These are phyloP conservation scores for Ogataea nakhonphanomensis DNA, from an alignment of 805 yeast species.

Conservation along the genomic window DNA sequence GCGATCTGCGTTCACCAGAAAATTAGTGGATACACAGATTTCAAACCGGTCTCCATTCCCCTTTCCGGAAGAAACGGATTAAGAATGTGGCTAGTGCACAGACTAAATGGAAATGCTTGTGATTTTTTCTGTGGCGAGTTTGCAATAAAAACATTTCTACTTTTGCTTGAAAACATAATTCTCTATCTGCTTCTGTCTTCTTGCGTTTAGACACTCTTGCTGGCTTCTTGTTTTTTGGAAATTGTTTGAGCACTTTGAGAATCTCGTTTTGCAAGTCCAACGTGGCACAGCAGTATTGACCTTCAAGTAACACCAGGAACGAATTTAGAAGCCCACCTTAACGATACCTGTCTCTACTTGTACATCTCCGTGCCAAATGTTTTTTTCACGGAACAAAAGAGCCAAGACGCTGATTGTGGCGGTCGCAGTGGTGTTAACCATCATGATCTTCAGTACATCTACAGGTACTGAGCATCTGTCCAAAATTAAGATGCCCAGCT, in stretches of 20 bases:
- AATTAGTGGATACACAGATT: neutral
- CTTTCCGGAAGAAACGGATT: neutral
- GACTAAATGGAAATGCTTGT: too few relatives aligned
- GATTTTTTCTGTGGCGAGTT: neutral
- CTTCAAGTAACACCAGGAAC: too few relatives aligned
- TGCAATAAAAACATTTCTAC: too few relatives aligned
- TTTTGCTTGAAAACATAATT: too few relatives aligned
- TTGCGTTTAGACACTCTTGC: too few relatives aligned
- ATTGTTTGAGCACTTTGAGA: too few relatives aligned
- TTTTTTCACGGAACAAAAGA: conserved; percentile 20
- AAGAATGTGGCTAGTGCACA: neutral
- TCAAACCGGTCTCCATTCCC: neutral
- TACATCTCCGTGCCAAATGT: conserved; percentile 4
- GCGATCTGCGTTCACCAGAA: neutral
- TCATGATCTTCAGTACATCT: conserved; percentile 10
- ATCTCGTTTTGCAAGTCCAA: too few relatives aligned
- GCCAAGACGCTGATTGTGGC: conserved; percentile 20
- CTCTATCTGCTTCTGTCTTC: too few relatives aligned
- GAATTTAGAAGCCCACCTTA: too few relatives aligned
- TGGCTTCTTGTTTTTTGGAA: too few relatives aligned
- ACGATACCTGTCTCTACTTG: too few relatives aligned
- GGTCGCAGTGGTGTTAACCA: conserved; percentile 10
- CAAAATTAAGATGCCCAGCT: conserved; percentile 7
- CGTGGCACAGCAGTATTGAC: too few relatives aligned
- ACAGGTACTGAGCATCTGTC: conserved; percentile 7